Evolutionary conservation across 768 basidiomycete genomes (phyloP).

Genomic region (Phanerodontia chrysosporium): DNA sequence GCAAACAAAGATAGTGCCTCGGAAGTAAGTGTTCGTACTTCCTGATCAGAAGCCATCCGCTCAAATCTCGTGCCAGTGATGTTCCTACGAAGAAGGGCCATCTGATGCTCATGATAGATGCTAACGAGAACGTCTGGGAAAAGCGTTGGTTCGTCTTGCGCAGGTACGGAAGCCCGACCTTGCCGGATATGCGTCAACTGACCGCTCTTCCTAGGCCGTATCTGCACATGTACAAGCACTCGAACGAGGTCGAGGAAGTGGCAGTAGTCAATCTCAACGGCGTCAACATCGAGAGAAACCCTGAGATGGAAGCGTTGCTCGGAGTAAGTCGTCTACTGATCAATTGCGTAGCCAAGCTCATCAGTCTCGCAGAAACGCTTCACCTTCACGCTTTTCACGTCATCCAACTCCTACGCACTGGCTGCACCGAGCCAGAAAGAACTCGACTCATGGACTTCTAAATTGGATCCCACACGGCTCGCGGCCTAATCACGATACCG

Average conservation of each 20-base stretch:
- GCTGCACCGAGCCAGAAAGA: conserved; percentile 82
- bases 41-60: not conserved
- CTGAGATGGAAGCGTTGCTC: conserved; percentile 82
- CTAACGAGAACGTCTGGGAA: conserved; percentile 77
- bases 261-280: conserved; percentile 79
- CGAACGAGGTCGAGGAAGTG: conserved; percentile 79
- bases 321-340: conserved; percentile 53
- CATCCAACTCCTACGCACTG: conserved; percentile 88
- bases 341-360: not conserved
- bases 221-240: conserved; percentile 80
- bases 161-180: conserved; percentile 43
- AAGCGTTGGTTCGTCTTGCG: conserved; percentile 83
- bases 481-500: not conserved
- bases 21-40: conserved; percentile 47
- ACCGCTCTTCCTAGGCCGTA: conserved; percentile 61
- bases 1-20: conserved; percentile 66
- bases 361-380: conserved; percentile 58
- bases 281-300: conserved; percentile 81
- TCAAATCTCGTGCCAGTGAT: conserved; percentile 46
- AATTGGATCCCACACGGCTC: conserved; percentile 74
- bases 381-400: conserved; percentile 88
- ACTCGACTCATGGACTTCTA: conserved; percentile 77
- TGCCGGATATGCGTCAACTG: not conserved
- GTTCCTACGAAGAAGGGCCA: conserved; percentile 81
- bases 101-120: conserved; percentile 76